Percentiles rank a stretch among this genome's conserved stretches.
phyloP scores from a whole-genome alignment of 1,139 yeast species.

The Saccharomyces hybrid region DNA sequence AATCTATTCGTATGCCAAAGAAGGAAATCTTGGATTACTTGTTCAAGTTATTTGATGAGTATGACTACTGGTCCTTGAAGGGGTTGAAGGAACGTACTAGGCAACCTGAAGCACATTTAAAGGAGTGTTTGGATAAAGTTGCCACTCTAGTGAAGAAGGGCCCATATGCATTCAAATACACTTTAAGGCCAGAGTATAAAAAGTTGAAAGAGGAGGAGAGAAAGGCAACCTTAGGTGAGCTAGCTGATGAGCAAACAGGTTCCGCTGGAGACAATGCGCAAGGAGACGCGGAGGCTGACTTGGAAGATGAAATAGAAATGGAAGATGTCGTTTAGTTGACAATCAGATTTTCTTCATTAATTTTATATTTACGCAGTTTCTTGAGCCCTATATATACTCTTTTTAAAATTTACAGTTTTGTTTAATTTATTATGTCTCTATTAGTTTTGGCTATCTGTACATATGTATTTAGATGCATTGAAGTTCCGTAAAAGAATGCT shows the following conservation, averaged over 20 bases:
- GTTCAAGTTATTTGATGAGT: constrained; percentile 85
- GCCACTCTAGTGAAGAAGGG: constrained; percentile 90
- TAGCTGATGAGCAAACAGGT: constrained; percentile 34
- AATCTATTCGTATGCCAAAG: constrained; percentile 91
- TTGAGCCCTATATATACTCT: not conserved
- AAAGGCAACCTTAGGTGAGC: constrained; percentile 54
- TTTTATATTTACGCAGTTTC: constrained; percentile 1
- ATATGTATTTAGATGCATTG: not conserved
- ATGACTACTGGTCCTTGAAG: constrained; percentile 93
- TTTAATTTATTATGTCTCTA: not conserved
- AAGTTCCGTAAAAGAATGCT: not conserved
- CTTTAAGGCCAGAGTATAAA: constrained; percentile 83
- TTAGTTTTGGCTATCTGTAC: not conserved
- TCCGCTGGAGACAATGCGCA: constrained; percentile 12
- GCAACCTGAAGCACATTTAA: constrained; percentile 91
- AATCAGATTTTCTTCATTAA: not conserved
- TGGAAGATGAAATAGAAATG: constrained; percentile 37
- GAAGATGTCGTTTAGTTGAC: constrained; percentile 32
- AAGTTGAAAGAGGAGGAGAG: constrained; percentile 71
- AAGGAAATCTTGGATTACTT: constrained; percentile 82
- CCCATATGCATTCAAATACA: constrained; percentile 88
- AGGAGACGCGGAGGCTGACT: constrained; percentile 28
- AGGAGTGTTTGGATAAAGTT: constrained; percentile 83
- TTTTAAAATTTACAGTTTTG: not conserved
- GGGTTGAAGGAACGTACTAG: constrained; percentile 89